phyloP scores from a whole-genome alignment of 2,329 filamentous ascomycete genomes.

The Colletotrichum tropicale region DNA sequence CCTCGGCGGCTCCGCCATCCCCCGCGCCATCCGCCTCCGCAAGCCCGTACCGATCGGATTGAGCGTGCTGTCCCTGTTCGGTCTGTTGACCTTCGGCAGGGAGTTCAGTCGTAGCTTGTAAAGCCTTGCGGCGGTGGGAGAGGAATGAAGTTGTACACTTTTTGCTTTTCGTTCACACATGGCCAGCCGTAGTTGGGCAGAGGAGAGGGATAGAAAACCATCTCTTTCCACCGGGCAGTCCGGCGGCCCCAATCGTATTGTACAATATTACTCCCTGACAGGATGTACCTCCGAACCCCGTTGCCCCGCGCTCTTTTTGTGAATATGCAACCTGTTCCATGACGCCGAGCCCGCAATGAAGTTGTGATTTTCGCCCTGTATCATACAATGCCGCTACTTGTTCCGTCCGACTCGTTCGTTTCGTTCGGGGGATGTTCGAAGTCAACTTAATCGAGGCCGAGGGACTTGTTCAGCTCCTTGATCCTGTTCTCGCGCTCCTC shows the following conservation, averaged over 20 bases:
- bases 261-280: neutral
- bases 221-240: neutral
- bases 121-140: constrained; percentile 1
- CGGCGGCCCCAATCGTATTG: neutral
- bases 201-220: neutral
- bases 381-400: neutral
- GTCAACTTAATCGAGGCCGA: constrained; percentile 31
- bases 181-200: neutral
- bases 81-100: constrained; percentile 78
- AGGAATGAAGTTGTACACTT: neutral
- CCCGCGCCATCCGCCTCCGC: constrained; percentile 79
- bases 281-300: neutral
- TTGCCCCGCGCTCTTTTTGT: neutral
- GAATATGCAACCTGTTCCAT: neutral
- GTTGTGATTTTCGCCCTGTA: neutral
- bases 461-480: constrained; percentile 62
- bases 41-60: constrained; percentile 87
- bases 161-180: neutral
- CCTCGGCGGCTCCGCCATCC: constrained; percentile 82
- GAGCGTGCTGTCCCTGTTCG: constrained; percentile 79
- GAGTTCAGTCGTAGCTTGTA: constrained; percentile 58
- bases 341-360: neutral
- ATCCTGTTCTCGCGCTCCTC: constrained; percentile 75
- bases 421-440: neutral
- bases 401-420: neutral